These are phyloP conservation scores for Aspergillus tamarii DNA, from an alignment of 2,329 filamentous ascomycete species.

Conservation along the genomic window DNA sequence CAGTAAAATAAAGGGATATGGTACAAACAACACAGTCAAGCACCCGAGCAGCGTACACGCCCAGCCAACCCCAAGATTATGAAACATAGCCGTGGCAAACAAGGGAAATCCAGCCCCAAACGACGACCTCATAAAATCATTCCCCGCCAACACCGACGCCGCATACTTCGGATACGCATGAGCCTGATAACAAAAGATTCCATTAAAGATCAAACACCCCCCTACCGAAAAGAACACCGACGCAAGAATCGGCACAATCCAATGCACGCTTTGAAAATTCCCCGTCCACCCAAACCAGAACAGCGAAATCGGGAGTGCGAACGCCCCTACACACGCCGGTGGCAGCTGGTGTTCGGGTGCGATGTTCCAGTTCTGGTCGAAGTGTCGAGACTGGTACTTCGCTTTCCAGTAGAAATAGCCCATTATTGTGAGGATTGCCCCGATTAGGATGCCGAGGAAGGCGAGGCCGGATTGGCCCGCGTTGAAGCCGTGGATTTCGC, in stretches of 20 bases:
- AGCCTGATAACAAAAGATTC: slow-evolving; percentile 74
- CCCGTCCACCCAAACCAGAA: slow-evolving; percentile 70
- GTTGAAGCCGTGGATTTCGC: slow-evolving; percentile 36
- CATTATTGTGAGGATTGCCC: slow-evolving; percentile 39
- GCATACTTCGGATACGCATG: slow-evolving; percentile 71
- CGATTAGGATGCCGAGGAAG: slow-evolving; percentile 30
- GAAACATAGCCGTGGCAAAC: slow-evolving; percentile 39
- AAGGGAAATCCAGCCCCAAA: slow-evolving; percentile 34
- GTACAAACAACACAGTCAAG: slow-evolving; percentile 35
- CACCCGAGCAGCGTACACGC: slow-evolving; percentile 34
- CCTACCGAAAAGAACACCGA: slow-evolving; percentile 67
- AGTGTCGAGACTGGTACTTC: slow-evolving; percentile 19
- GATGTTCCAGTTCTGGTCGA: slow-evolving; percentile 25
- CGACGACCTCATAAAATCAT: slow-evolving; percentile 71
- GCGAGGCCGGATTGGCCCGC: slow-evolving; percentile 31
- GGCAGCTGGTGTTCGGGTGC: slow-evolving; percentile 54
- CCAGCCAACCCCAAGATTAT: slow-evolving; percentile 36
- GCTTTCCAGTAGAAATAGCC: slow-evolving; percentile 41
- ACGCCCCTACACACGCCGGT: slow-evolving; percentile 63
- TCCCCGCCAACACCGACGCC: slow-evolving; percentile 72
- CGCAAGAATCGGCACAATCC: slow-evolving; percentile 69
- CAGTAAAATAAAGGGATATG: slow-evolving; percentile 43
- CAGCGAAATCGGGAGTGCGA: slow-evolving; percentile 66
- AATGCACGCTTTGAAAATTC: slow-evolving; percentile 59
- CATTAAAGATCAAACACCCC: slow-evolving; percentile 72